Conservation (phyloP, 1,284 basidiomycete genomes). For the Retiboletus flavoniger region DNA sequence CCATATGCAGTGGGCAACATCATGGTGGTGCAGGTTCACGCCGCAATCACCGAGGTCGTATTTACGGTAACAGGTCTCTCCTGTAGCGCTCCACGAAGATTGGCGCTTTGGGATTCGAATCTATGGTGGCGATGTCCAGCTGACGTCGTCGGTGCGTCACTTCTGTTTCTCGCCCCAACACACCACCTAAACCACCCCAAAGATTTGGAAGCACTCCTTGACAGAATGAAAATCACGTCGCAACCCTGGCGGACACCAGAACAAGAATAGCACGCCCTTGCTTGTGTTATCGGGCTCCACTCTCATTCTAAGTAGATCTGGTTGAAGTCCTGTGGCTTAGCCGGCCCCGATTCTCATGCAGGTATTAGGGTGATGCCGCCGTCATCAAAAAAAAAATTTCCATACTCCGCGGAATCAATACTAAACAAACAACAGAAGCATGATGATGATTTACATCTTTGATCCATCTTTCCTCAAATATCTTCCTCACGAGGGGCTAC, state of each 20-base stretch:
- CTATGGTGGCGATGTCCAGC: background rate
- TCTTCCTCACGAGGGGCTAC: slow-evolving; percentile 36
- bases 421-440: background rate
- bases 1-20: background rate
- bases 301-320: background rate
- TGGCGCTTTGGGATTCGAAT: slow-evolving; percentile 4
- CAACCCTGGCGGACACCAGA: too few species aligned
- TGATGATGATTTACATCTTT: background rate
- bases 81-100: slow-evolving; percentile 19
- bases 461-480: background rate
- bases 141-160: background rate
- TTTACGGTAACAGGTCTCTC: background rate
- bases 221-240: slow-evolving; percentile 2
- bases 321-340: background rate
- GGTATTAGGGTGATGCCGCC: background rate
- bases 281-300: too few species aligned
- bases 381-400: background rate
- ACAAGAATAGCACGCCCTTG: too few species aligned
- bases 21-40: background rate
- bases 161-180: background rate
- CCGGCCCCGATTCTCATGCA: background rate
- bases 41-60: background rate
- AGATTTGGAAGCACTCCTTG: background rate
- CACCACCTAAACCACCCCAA: background rate
- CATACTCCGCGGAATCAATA: background rate